phyloP scores from a whole-genome alignment of 345 rosid species.

The Heritiera littoralis region DNA sequence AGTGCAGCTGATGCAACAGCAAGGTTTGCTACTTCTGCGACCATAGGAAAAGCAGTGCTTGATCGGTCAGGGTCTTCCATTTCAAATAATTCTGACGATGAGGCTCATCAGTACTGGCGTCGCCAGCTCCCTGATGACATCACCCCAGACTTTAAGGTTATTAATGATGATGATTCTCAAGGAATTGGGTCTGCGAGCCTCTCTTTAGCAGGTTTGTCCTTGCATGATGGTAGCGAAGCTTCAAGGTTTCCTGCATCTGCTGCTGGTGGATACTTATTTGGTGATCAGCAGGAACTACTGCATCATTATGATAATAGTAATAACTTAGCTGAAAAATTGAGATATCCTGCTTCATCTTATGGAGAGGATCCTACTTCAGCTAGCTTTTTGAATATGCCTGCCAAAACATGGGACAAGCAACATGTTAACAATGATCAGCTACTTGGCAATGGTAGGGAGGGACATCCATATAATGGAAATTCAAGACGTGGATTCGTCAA shows the following conservation, averaged over 20 bases:
- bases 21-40: slow-evolving; percentile 50
- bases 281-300: slow-evolving; percentile 53
- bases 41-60: slow-evolving; percentile 65
- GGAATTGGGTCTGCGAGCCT: slow-evolving; percentile 49
- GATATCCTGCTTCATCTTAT: slow-evolving; percentile 57
- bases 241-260: slow-evolving; percentile 55
- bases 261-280: slow-evolving; percentile 49
- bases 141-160: slow-evolving; percentile 87
- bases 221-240: slow-evolving; percentile 55
- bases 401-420: slow-evolving; percentile 85
- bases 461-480: slow-evolving; percentile 51
- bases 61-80: slow-evolving; percentile 71
- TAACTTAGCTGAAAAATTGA: slow-evolving; percentile 56
- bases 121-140: slow-evolving; percentile 95
- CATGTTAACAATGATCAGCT: slow-evolving; percentile 55
- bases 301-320: slow-evolving; percentile 56
- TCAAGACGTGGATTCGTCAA: slow-evolving; percentile 51
- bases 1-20: slow-evolving; percentile 44
- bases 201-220: slow-evolving; percentile 73
- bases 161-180: slow-evolving; percentile 74
- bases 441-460: slow-evolving; percentile 56
- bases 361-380: slow-evolving; percentile 58
- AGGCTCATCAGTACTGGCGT: slow-evolving; percentile 88
- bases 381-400: slow-evolving; percentile 46
- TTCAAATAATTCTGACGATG: slow-evolving; percentile 89